Base-by-base conservation (phyloP, 148 eudicot species). In the Cornus controversa region DNA sequence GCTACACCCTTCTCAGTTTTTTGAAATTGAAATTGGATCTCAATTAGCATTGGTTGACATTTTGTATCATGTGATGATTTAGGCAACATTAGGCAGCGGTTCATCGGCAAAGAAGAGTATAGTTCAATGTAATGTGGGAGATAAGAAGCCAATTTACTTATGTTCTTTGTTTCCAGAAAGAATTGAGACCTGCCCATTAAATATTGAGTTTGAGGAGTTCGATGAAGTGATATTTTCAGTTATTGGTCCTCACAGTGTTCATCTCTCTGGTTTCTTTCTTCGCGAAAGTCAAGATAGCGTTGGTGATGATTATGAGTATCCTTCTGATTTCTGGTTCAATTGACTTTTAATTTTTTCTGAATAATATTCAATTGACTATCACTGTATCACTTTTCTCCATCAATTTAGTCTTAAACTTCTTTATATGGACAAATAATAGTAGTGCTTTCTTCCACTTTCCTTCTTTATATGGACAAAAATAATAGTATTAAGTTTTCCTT, bases 151-250 rank as follows among this genome's bases (percentile, higher is more conserved):
- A 14, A 78, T 93, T 57, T 87, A 79, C 80, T 75, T 96, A 63
- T 96, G 99, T 78, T 86, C 91, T 5, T 84, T 96, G 86, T 79
- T 90, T n/a, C 99, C 99, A 6, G 91, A 85, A 6, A 96, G 82
- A 77, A 66, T 74, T 11, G 99, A 96, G 84, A 85, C 83, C 45
- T 91, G 91, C 70, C 45, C 88, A 0, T 77, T 96, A 87, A 90
- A 89, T 82, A 88, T 88, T 70, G 99, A 93, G 75, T 96, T 96
- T 67, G 90, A 89, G 60, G 99, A 93, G 85, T 90, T 88, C 4
- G 93, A 82, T 22, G 97, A 89, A 69, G 98, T 90, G 69, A 80
- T 79, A 60, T 96, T 96, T 72, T 91, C 99, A 40, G 94, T 96
- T 29, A 37, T 86, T 70, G 99, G 99, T 18, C 91, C 97, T 23